Percentiles rank a stretch among this genome's conserved stretches.
phyloP scores from a whole-genome alignment of 179 eudicot species.

The Actinidia chinensis region DNA sequence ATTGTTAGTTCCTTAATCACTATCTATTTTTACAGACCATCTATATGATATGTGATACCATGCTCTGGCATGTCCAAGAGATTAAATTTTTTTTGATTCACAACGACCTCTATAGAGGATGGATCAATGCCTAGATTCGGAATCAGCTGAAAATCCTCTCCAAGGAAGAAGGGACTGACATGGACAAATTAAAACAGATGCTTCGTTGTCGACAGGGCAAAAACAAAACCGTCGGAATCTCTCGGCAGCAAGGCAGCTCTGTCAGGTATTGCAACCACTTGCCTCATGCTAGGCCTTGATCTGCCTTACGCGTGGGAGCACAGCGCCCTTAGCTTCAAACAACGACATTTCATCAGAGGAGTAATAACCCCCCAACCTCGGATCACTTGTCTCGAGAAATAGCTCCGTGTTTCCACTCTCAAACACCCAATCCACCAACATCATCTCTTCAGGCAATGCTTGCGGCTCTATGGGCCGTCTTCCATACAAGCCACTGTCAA shows the following conservation, averaged over 20 bases:
- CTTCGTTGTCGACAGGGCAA: background rate
- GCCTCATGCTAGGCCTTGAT: slow-evolving; percentile 25
- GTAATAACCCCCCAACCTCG: slow-evolving; percentile 13
- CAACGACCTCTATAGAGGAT: background rate
- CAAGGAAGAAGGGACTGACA: background rate
- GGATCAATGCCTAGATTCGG: background rate
- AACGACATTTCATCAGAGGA: slow-evolving; percentile 15
- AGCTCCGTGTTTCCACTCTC: slow-evolving; percentile 13
- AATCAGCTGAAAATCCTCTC: no score
- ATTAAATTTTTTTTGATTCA: no score
- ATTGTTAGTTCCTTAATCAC: no score
- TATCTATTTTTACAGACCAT: no score
- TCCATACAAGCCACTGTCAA: slow-evolving; percentile 29
- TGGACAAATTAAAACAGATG: background rate
- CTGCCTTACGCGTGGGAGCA: slow-evolving; percentile 9
- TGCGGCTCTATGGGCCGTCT: slow-evolving; percentile 22
- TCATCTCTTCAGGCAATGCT: background rate
- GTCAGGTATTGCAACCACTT: slow-evolving; percentile 3
- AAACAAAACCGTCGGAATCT: background rate
- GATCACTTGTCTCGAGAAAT: slow-evolving; percentile 18
- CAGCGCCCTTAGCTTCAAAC: slow-evolving; percentile 11
- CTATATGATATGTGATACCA: no score
- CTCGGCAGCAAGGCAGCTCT: background rate
- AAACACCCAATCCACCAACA: slow-evolving; percentile 25
- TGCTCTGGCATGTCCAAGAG: no score